Evolutionary conservation across 345 rosid species (phyloP), one percentile per base, ranked within the genome.

Genomic region (Kernera saxatilis): DNA sequence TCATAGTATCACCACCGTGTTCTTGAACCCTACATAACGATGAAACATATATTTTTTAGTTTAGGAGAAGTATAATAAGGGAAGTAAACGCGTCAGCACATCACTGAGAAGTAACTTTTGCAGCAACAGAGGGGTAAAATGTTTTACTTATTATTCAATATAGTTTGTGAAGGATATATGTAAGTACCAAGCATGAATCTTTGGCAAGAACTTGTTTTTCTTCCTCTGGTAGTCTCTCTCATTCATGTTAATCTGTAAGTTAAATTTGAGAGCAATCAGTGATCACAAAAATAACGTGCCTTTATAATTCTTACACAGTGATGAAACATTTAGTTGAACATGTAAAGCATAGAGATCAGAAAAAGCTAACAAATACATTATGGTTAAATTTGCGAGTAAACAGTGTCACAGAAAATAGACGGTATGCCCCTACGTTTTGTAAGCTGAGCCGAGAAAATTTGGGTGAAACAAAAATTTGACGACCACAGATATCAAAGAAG

Each of bases 161-260:
- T n/a, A 54, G 66, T 35, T 62, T 45, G 6, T 22, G 17, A 51
- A 60, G 25, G 53, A 61, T 69, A 53, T 32, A 35, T 18, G 50
- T n/a, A n/a, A 29, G 54, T 69, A 94, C 99, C 99, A 94, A 65
- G 99, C 93, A 77, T 94, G 96, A 81, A 91, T 94, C 88, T 94
- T 94, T 12, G 97, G 96, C 82, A 91, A 84, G 74, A 86, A 91
- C 79, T 91, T 94, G 83, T 94, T 94, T 85, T 91, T 91, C 78
- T 94, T 94, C 77, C 99, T 91, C 74, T 91, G 96, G 73, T 91
- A 94, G 81, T 94, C 98, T 75, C 65, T 89, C 78, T 94, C 96
- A 46, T 90, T 91, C 99, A 91, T 83, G 84, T 89, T 94, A 67
- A 94, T 97, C 98, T 94, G 89, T 4, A 26, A 25, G 69, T 53